A percentile compares a stretch with the other conserved stretches of the same genome.
Evolutionary conservation across 768 basidiomycete species (phyloP).

Genomic region (Polyporus arcularius): DNA sequence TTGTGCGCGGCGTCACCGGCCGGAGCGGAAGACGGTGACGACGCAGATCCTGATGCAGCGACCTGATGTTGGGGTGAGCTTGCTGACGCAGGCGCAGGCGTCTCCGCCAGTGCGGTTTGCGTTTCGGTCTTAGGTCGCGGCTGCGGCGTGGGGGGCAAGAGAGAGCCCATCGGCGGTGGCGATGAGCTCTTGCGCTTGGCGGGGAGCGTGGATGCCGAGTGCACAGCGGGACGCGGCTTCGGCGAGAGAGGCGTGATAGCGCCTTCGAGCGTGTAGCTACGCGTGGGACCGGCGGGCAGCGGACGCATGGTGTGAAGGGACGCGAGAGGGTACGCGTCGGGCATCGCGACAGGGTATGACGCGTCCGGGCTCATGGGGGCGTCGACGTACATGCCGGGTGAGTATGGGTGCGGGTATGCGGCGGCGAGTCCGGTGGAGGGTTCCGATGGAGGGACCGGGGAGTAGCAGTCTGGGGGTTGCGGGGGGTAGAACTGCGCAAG

Average conservation of each 20-base stretch:
- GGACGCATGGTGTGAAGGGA: background rate
- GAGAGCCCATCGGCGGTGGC: constrained; percentile 8
- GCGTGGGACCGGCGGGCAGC: constrained; percentile 1
- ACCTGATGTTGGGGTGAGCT: background rate
- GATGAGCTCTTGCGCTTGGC: constrained; percentile 1
- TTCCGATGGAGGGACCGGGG: constrained; percentile 1
- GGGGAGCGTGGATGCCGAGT: background rate
- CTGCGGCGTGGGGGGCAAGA: background rate
- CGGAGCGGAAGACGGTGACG: background rate
- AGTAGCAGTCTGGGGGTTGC: background rate
- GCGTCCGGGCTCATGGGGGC: background rate
- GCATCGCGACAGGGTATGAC: background rate
- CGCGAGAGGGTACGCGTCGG: background rate
- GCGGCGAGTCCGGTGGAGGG: background rate
- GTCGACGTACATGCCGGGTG: constrained; percentile 1
- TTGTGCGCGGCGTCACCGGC: background rate
- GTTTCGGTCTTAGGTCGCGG: too few species aligned
- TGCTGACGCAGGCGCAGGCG: background rate
- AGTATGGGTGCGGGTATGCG: background rate
- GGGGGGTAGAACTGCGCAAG: background rate
- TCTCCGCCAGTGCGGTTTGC: too few species aligned
- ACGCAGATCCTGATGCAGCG: background rate
- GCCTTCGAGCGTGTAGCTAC: constrained; percentile 23
- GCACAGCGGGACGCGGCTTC: background rate
- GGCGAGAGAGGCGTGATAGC: constrained; percentile 20